Conservation (phyloP, 208 protist species). For the Leishmania major region DNA sequence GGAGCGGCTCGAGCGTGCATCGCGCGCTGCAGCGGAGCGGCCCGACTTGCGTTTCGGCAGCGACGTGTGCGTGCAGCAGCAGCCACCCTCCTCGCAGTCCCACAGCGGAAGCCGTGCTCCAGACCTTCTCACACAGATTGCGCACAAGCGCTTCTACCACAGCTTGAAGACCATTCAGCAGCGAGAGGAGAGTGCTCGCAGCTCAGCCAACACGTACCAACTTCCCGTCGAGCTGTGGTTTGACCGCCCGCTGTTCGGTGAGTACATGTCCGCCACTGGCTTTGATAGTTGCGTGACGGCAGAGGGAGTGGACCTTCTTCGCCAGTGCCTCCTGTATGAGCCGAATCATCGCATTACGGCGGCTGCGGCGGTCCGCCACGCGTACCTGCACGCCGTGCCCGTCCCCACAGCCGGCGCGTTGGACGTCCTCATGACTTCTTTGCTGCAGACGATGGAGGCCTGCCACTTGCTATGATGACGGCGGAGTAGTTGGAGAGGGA, state of each 20-base stretch:
- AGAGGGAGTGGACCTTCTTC: constrained; percentile 68
- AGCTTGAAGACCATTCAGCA: constrained; percentile 19
- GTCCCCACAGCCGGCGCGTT: constrained; percentile 36
- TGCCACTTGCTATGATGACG: constrained; percentile 20
- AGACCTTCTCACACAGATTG: constrained; percentile 25
- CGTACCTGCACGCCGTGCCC: constrained; percentile 50
- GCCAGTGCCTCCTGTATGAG: constrained; percentile 72
- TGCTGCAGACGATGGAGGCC: constrained; percentile 55
- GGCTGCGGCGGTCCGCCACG: constrained; percentile 63
- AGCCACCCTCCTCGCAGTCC: constrained; percentile 1
- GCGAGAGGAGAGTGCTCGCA: constrained; percentile 21
- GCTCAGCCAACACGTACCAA: constrained; percentile 39
- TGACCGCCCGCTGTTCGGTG: constrained; percentile 46
- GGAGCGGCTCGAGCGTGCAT: constrained; percentile 41
- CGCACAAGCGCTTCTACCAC: constrained; percentile 36
- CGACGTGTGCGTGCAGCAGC: constrained; percentile 21
- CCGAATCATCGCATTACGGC: constrained; percentile 66
- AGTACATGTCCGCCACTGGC: constrained; percentile 49
- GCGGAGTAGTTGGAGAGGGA: neutral
- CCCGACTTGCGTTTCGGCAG: constrained; percentile 15
- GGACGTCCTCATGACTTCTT: constrained; percentile 54
- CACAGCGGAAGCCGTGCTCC: constrained; percentile 18
- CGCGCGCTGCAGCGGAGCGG: constrained; percentile 22
- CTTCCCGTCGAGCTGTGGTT: constrained; percentile 64
- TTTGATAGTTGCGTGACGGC: constrained; percentile 46